Evolutionary conservation across 768 basidiomycete species (phyloP), one percentile per base, ranked within the genome.

Genomic region (Cystobasidiopsis lactophilus): DNA sequence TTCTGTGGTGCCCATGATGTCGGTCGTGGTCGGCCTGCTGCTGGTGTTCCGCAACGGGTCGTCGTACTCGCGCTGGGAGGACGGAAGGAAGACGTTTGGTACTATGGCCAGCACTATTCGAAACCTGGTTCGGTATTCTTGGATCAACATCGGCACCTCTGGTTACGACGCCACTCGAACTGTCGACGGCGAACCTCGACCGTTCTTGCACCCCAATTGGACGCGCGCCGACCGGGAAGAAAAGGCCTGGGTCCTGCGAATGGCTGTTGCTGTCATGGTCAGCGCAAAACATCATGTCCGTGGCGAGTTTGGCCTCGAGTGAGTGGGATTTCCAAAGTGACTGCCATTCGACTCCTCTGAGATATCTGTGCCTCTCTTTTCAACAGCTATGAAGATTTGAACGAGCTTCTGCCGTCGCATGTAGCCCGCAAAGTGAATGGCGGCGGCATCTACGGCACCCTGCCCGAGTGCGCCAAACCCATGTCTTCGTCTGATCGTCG

Each of bases 271-370:
- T 27, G 16, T 33, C 33, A 33, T n/a, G 11, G 26, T 59, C 5
- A 53, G 55, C 2, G 47, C 56, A 3, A 62, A 60, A 40, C 61
- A 60, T 29, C 61, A 62, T 30, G 55, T 62, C 16, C 31, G 61
- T 1, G 26, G 53, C 19, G 61, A 62, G 43, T 62, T 56, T 37
- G 61, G 58, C 2, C 30, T 23, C 1, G 59, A 59, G 3, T 59
- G 50, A 39, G 49, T n/a, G n/a, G n/a, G n/a, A n/a, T n/a, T n/a
- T n/a, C n/a, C n/a, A n/a, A n/a, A n/a, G n/a, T n/a, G n/a, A n/a
- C n/a, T n/a, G n/a, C n/a, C n/a, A n/a, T n/a, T n/a, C n/a, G n/a
- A n/a, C n/a, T n/a, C n/a, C n/a, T n/a, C n/a, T n/a, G n/a, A n/a
- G n/a, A n/a, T n/a, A n/a, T n/a, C n/a, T n/a, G n/a, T n/a, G n/a